Evolutionary conservation across 1,284 basidiomycete genomes (phyloP), one percentile per base, ranked within the genome.

Genomic region (Pascua sp.): DNA sequence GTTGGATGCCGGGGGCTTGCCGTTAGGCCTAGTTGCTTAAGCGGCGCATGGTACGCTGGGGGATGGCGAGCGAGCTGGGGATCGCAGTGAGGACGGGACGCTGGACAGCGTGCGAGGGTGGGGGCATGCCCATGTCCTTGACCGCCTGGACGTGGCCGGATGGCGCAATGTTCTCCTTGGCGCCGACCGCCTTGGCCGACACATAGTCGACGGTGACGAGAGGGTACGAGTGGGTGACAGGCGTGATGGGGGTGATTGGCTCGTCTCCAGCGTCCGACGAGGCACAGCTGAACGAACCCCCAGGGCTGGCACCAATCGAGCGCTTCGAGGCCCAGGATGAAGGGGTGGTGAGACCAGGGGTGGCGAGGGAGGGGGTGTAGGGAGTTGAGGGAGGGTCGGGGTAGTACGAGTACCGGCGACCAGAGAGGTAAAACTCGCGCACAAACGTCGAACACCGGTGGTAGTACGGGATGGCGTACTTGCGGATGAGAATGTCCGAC

Each of bases 391-490:
- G 73, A 8, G 63, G 51, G 32, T 70, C 67, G 42, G 72, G 65
- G 47, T 72, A 64, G 63, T 69, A 71, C 56, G 69, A 62, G 69
- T 77, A 80, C 24, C 79, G 77, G 24, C 77, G 76, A 39, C 80
- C 80, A n/a, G 73, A 75, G 41, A 80, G 75, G 73, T 98, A 99
- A 80, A 88, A 94, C 71, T 97, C 90, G 56, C 93, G 86, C 58
- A 92, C 90, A 69, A 90, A 84, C 15, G 88, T 90, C 38, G 96
- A 94, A 0, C 93, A 91, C 77, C 91, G 91, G 51, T 89, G 91
- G 80, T 94, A 98, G 80, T 92, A 93, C 37, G 86, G 86, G 68
- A 90, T 92, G 11, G 93, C 91, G 80, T 98, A 98, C 81, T 99
- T 98, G 81, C 95, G 93, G 75, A 97, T 85, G 68, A 98, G 81